A percentile compares a stretch with the other conserved stretches of the same genome.
phyloP scores from a whole-genome alignment of 345 rosid genomes.

The Theobroma cacao region DNA sequence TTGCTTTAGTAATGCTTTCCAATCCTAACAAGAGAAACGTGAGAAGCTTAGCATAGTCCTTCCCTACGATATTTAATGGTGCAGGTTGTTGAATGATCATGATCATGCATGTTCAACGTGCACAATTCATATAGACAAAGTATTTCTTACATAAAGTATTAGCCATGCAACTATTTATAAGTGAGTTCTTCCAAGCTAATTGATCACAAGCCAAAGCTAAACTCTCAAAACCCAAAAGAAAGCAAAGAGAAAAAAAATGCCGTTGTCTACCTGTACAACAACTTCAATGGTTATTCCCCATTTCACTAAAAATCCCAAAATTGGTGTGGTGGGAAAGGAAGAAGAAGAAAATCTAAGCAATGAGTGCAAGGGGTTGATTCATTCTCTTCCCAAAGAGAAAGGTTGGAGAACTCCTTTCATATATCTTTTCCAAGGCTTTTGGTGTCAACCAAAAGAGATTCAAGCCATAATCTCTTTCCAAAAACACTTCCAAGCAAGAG shows the following conservation, averaged over 20 bases:
- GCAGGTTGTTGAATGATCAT: neutral
- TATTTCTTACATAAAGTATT: neutral
- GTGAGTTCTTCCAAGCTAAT: neutral
- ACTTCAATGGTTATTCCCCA: neutral
- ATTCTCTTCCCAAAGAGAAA: constrained; percentile 53
- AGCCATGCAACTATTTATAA: neutral
- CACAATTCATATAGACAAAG: neutral
- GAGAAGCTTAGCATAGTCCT: neutral
- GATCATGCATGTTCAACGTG: neutral
- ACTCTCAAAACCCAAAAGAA: neutral
- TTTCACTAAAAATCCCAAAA: neutral
- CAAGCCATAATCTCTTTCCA: constrained; percentile 51
- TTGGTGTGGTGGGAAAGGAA: constrained; percentile 9
- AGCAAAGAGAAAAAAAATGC: neutral
- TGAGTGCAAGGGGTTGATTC: constrained; percentile 52
- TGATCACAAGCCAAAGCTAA: neutral
- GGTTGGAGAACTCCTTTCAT: constrained; percentile 70
- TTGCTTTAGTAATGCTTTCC: neutral
- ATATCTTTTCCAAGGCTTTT: constrained; percentile 58
- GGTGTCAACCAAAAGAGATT: constrained; percentile 68
- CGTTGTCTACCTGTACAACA: neutral
- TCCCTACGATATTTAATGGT: neutral
- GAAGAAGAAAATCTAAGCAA: constrained; percentile 34
- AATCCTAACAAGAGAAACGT: neutral
- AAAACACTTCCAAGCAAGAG: constrained; percentile 30